Evolutionary conservation across 345 rosid genomes (phyloP).

Genomic region (Citrus maxima): DNA sequence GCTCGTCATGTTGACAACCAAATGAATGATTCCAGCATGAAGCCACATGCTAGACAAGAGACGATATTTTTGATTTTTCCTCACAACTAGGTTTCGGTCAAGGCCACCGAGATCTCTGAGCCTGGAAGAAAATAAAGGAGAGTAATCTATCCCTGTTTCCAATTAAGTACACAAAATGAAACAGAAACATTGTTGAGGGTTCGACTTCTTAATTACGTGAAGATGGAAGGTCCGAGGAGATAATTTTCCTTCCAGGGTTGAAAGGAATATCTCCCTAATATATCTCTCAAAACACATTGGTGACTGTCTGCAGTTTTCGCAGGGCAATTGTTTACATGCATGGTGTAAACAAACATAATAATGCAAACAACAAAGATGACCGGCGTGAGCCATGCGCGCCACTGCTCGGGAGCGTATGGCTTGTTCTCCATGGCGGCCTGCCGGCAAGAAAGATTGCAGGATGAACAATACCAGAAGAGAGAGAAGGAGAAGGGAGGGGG

Average conservation of each 20-base stretch:
- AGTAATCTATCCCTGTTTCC: not conserved
- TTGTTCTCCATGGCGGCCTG: slow-evolving; percentile 36
- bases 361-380: slow-evolving; percentile 44
- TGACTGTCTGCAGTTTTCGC: slow-evolving; percentile 20
- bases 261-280: slow-evolving; percentile 58
- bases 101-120: slow-evolving; percentile 74
- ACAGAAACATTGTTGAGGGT: not conserved
- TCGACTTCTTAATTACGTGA: slow-evolving; percentile 41
- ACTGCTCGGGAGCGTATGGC: slow-evolving; percentile 43
- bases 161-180: not conserved
- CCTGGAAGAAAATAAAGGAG: slow-evolving; percentile 30
- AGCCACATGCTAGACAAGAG: slow-evolving; percentile 83
- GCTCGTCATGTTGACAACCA: slow-evolving; percentile 76
- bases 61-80: slow-evolving; percentile 64
- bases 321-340: slow-evolving; percentile 77
- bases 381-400: slow-evolving; percentile 73
- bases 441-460: slow-evolving; percentile 13
- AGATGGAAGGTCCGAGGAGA: slow-evolving; percentile 63
- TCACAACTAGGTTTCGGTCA: slow-evolving; percentile 49
- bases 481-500: not conserved
- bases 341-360: slow-evolving; percentile 42
- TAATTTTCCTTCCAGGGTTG: slow-evolving; percentile 42
- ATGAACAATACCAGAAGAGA: not conserved
- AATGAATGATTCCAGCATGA: slow-evolving; percentile 81
- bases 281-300: slow-evolving; percentile 36